phyloP scores from a whole-genome alignment of 2,329 filamentous ascomycete species.

The Thielaviopsis populi region DNA sequence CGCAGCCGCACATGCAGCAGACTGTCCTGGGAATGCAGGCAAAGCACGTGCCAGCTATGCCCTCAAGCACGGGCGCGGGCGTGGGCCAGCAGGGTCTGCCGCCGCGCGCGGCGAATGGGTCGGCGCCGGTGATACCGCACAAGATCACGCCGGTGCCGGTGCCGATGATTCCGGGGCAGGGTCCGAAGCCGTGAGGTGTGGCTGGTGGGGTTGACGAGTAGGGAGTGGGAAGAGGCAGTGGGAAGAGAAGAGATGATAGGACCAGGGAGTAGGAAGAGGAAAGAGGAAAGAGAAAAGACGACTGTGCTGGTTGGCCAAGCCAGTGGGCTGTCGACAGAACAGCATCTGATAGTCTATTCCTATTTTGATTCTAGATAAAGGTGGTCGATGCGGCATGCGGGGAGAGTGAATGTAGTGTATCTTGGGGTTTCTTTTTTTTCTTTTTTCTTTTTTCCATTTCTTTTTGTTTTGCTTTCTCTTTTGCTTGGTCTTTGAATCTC shows the following conservation, averaged over 20 bases:
- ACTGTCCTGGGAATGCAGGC: neutral
- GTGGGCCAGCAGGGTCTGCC: neutral
- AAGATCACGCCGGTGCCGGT: constrained; percentile 33
- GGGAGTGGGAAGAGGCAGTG: neutral
- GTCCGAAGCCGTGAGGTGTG: neutral
- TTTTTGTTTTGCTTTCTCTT: neutral
- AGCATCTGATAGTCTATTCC: neutral
- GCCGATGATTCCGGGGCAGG: constrained; percentile 26
- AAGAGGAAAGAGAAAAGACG: neutral
- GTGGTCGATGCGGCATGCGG: neutral
- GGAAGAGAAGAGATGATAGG: neutral
- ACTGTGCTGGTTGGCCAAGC: neutral
- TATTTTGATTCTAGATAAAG: neutral
- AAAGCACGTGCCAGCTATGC: neutral
- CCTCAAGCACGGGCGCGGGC: neutral
- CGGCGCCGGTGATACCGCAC: constrained; percentile 24
- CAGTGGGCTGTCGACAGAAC: too few species aligned
- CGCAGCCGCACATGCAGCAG: neutral
- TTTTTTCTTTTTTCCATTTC: neutral
- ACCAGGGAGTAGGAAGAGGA: too few species aligned
- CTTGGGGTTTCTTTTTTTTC: neutral
- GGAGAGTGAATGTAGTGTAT: neutral
- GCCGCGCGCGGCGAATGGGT: constrained; percentile 18
- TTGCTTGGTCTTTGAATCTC: neutral
- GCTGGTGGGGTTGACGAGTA: neutral